These are phyloP conservation scores for Perilla frutescens DNA, from an alignment of 257 asterid species.

Conservation along the genomic window DNA sequence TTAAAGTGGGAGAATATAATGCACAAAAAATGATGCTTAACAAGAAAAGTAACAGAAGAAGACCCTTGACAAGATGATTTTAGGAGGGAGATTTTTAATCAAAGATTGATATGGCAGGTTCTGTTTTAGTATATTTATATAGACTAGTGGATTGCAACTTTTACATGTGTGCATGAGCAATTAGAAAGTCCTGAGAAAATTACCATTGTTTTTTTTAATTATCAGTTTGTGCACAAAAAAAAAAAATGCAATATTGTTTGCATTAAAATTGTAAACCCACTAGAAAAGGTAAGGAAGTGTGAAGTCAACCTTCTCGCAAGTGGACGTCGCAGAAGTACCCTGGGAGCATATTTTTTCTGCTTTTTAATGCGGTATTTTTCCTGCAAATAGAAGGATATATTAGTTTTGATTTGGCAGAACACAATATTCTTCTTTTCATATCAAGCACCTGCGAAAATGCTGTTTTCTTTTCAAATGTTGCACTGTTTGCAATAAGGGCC, in stretches of 20 bases:
- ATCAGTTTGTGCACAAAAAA: background rate
- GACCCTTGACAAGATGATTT: no score
- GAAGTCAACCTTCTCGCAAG: conserved; percentile 74
- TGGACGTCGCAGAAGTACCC: conserved; percentile 90
- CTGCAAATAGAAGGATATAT: conserved; percentile 50
- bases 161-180: background rate
- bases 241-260: conserved; percentile 12
- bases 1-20: no score
- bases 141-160: background rate
- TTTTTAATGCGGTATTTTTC: conserved; percentile 92
- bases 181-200: no score
- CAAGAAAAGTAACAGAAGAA: no score
- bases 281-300: conserved; percentile 11
- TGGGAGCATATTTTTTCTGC: conserved; percentile 96
- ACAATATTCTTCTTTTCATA: background rate
- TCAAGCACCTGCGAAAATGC: conserved; percentile 80
- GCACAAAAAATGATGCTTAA: no score
- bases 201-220: background rate
- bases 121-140: background rate
- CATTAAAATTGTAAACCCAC: conserved; percentile 1
- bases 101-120: background rate
- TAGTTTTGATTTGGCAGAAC: conserved; percentile 31
- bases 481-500: conserved; percentile 91
- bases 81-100: background rate
- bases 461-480: conserved; percentile 95